phyloP scores from a whole-genome alignment of 2,329 filamentous ascomycete species.

The Talaromyces verruculosus region DNA sequence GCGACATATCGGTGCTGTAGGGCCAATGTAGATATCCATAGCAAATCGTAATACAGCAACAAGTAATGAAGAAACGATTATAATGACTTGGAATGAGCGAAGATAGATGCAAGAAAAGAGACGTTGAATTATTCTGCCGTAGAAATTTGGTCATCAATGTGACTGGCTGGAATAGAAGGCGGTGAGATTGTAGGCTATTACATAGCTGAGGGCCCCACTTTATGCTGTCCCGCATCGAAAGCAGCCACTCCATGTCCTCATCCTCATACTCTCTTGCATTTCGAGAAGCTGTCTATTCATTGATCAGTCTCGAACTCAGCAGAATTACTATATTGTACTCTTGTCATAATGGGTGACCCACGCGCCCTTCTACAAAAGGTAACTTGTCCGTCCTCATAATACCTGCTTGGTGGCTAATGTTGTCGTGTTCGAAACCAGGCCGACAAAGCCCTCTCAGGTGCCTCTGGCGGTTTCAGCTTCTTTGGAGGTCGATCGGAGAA shows the following conservation, averaged over 20 bases:
- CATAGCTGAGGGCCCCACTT: constrained; percentile 6
- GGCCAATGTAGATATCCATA: too few relatives aligned
- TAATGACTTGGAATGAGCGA: not conserved
- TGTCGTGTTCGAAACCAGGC: constrained; percentile 58
- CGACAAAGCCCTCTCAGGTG: constrained; percentile 75
- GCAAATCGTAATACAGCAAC: not conserved
- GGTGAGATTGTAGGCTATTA: not conserved
- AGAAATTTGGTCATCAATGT: not conserved
- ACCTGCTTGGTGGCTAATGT: constrained; percentile 23
- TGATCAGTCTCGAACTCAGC: not conserved
- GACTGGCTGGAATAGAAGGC: not conserved
- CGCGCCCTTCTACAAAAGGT: constrained; percentile 78
- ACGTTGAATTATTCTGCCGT: not conserved
- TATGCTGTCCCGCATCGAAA: not conserved
- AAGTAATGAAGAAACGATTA: not conserved
- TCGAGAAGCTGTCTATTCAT: not conserved
- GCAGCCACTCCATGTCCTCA: not conserved
- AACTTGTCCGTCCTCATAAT: constrained; percentile 22
- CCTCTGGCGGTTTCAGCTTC: constrained; percentile 79
- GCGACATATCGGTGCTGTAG: not conserved
- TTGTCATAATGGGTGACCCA: constrained; percentile 67
- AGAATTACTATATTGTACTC: not conserved
- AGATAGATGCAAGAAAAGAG: not conserved
- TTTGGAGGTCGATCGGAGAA: constrained; percentile 87
- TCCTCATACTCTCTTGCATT: not conserved